Evolutionary conservation across 352 stramenopile species (phyloP).

Genomic region (Thalassiosira exigua): DNA sequence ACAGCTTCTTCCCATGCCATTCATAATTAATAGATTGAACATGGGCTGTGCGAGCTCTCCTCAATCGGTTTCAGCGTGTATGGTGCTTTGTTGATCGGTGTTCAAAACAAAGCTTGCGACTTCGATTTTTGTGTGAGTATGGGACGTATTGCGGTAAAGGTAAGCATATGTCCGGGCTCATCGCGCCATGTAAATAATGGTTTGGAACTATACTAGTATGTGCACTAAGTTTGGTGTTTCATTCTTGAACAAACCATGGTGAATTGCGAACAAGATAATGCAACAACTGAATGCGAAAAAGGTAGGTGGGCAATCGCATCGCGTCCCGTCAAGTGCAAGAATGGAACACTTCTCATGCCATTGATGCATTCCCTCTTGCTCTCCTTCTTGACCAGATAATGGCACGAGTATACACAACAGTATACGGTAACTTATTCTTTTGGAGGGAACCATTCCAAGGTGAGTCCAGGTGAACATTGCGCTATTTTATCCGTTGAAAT

Average conservation of each 20-base stretch:
- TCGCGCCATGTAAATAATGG: too few relatives aligned
- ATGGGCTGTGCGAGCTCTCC: background rate
- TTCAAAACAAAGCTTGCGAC: constrained; percentile 13
- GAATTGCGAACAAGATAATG: constrained; percentile 33
- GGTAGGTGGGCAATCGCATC: background rate
- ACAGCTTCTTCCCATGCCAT: background rate
- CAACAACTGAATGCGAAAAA: constrained; percentile 27
- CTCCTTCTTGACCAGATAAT: constrained; percentile 4
- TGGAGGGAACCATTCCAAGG: constrained; percentile 37
- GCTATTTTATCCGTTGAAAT: background rate
- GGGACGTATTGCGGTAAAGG: constrained; percentile 43
- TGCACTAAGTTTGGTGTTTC: too few relatives aligned
- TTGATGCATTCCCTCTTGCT: background rate
- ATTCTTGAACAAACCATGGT: too few relatives aligned
- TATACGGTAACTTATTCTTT: constrained; percentile 23
- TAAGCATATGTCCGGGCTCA: too few relatives aligned
- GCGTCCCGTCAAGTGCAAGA: too few relatives aligned
- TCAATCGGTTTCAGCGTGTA: constrained; percentile 5
- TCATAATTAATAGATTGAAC: constrained; percentile 1
- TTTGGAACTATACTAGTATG: too few relatives aligned
- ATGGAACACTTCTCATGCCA: background rate
- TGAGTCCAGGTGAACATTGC: constrained; percentile 1
- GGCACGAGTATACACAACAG: constrained; percentile 22
- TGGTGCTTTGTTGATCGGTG: background rate
- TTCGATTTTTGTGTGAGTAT: constrained; percentile 45